Base-by-base conservation (phyloP, 306 rosid species). In the Quercus robur region DNA sequence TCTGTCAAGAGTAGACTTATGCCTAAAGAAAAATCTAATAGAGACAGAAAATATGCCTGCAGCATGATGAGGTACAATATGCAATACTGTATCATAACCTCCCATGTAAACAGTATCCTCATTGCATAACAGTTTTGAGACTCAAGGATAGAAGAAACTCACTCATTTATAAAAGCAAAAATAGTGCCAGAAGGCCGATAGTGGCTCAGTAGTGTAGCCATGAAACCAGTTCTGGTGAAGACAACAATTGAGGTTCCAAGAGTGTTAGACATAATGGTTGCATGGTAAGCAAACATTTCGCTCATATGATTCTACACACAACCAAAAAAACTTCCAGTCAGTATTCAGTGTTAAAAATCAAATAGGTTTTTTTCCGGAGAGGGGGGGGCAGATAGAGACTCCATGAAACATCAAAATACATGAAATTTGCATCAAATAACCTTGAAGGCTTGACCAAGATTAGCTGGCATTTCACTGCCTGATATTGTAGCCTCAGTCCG, bases 211-310 rank as follows among this genome's bases (percentile, higher is more conserved):
- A 95, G 89, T 77, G 91, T 86, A 81, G 93, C 92, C 99, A 93
- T 95, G 86, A 89, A 95, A 86, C 99, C 99, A 13, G 94, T 86
- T 84, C 93, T 88, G 28, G 99, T 95, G 82, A 95, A 95, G 67
- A 93, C 99, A 55, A 95, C 94, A 25, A 94, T 90, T 64, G 99
- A 91, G 56, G 98, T 95, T 84, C 99, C 97, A 62, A 95, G 99
- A 77, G 98, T 93, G 84, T 95, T 95, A 75, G 99, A 91, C 98
- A 95, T 95, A 90, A 91, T 91, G 77, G 99, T 93, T 59, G 99
- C 98, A 82, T 95, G 99, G 89, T 91, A 95, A 56, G 99, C 99
- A 88, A 95, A 95, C 98, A 93, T 95, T 89, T 95, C 99, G 1
- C 99, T 95, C 99, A 93, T 95, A 80, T 93, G 99, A 72, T 95